These are phyloP conservation scores for Epichloe typhina DNA, from an alignment of 2,329 filamentous ascomycete genomes.

Conservation along the genomic window DNA sequence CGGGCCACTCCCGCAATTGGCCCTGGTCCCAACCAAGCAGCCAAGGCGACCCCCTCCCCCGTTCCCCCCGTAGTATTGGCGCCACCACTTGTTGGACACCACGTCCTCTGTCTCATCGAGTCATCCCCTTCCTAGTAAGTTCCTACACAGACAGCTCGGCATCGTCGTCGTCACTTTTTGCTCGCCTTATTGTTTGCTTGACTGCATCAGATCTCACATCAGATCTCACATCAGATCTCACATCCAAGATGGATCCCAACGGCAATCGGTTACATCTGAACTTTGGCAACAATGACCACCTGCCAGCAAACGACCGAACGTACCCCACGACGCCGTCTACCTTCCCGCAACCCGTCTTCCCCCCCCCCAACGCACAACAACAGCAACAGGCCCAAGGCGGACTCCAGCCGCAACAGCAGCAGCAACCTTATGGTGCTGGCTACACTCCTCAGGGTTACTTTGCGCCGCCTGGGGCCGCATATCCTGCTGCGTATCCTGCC, in stretches of 20 bases:
- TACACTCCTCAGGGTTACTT: slow-evolving; percentile 43
- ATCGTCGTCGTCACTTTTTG: too few relatives aligned
- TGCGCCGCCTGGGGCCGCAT: slow-evolving; percentile 45
- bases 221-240: background rate
- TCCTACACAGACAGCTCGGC: too few relatives aligned
- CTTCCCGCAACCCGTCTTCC: slow-evolving; percentile 33
- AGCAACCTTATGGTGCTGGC: slow-evolving; percentile 36
- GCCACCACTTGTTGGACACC: background rate
- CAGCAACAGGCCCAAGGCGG: slow-evolving; percentile 24
- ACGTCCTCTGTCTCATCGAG: too few relatives aligned
- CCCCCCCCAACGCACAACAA: slow-evolving; percentile 14
- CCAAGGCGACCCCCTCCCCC: background rate
- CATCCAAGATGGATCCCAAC: slow-evolving; percentile 34
- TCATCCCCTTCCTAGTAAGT: too few relatives aligned
- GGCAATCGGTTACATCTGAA: slow-evolving; percentile 55
- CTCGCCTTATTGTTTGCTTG: background rate
- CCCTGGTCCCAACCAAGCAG: background rate
- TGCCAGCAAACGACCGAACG: slow-evolving; percentile 48
- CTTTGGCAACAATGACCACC: slow-evolving; percentile 52
- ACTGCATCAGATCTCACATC: background rate
- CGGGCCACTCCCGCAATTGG: background rate
- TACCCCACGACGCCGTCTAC: slow-evolving; percentile 89
- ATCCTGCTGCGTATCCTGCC: slow-evolving; percentile 29
- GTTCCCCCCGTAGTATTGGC: background rate
- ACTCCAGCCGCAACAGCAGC: slow-evolving; percentile 21